phyloP scores from a whole-genome alignment of 2,329 filamentous ascomycete species.

The Botrytis pseudocinerea region DNA sequence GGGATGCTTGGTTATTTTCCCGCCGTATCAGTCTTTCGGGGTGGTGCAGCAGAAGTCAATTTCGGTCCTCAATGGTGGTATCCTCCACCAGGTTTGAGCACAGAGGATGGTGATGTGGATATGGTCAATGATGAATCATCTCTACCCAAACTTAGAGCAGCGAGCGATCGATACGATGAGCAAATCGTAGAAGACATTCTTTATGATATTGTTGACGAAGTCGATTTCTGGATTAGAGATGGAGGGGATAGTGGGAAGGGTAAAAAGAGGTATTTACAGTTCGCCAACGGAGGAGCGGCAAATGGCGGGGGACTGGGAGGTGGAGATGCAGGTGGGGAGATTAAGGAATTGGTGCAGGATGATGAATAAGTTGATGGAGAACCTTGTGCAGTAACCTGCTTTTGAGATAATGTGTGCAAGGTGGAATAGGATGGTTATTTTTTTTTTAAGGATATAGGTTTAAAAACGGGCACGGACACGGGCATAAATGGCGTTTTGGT shows the following conservation, averaged over 20 bases:
- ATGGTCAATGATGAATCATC: constrained; percentile 45
- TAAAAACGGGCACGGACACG: background rate
- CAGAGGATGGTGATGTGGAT: constrained; percentile 49
- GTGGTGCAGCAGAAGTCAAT: constrained; percentile 88
- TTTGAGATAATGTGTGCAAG: background rate
- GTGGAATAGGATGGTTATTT: background rate
- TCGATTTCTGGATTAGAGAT: constrained; percentile 80
- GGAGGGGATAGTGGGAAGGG: constrained; percentile 37
- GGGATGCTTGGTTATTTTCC: constrained; percentile 96
- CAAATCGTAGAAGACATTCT: constrained; percentile 94
- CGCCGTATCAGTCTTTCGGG: constrained; percentile 86
- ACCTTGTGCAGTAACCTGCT: no score
- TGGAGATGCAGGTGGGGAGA: constrained; percentile 50
- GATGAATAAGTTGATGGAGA: constrained; percentile 44
- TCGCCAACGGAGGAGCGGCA: constrained; percentile 28
- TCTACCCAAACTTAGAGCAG: constrained; percentile 45
- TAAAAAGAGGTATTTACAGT: constrained; percentile 29
- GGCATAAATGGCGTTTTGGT: background rate
- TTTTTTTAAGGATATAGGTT: background rate
- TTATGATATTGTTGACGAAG: constrained; percentile 91
- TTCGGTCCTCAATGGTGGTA: constrained; percentile 94
- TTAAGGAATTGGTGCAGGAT: constrained; percentile 66
- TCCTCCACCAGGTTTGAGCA: constrained; percentile 64
- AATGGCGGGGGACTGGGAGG: constrained; percentile 31
- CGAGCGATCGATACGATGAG: constrained; percentile 81